Base-by-base conservation (phyloP, 139 green algal species). In the Micractinium conductrix region DNA sequence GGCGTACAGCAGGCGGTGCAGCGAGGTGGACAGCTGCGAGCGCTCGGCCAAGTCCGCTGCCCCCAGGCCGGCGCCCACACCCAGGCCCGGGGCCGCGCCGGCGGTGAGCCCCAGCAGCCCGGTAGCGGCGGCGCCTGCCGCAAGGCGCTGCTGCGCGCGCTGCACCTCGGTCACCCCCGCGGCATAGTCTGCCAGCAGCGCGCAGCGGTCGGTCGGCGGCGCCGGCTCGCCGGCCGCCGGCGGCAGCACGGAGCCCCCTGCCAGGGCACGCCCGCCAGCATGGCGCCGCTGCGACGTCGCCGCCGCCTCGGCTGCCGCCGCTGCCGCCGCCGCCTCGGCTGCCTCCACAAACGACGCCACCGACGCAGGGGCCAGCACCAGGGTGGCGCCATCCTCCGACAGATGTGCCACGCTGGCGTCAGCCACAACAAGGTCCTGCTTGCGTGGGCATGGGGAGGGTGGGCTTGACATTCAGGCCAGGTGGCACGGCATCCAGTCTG, bases 1-100 rank as follows among this genome's bases (percentile, higher is more conserved):
- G 1, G 43, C 43, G 43, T 78, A 78, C 43, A 78, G 71, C 71
- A 78, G 71, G 40, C 71, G 71, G 43, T 78, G 71, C 71, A 78
- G 71, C 28, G 58, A 43, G 43, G 58, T 42, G 40, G 22, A 44
- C 71, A 78, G 40, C 5, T 43, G 71, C 10, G 71, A 58, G 26
- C 71, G 71, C 40, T 78, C 71, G 24, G 43, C 28, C 43, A 58
- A 28, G 9, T 58, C 71, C 10, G 43, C 71, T 8, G 71, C 30
- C 2, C 38, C 43, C 24, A 19, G 26, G 70, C 35, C 35, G 6
- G 68, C 19, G 17, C 7, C 68, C 16, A 35, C 16, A 37, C 68
- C 37, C 37, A 21, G 37, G 37, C 21, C 68, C 37, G 37, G n/a
- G n/a, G n/a, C n/a, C n/a, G n/a, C n/a, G n/a, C n/a, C n/a, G n/a